Base-by-base conservation (phyloP, 163 green algal genomes). In the Chlamydomonas reinhardtii region DNA sequence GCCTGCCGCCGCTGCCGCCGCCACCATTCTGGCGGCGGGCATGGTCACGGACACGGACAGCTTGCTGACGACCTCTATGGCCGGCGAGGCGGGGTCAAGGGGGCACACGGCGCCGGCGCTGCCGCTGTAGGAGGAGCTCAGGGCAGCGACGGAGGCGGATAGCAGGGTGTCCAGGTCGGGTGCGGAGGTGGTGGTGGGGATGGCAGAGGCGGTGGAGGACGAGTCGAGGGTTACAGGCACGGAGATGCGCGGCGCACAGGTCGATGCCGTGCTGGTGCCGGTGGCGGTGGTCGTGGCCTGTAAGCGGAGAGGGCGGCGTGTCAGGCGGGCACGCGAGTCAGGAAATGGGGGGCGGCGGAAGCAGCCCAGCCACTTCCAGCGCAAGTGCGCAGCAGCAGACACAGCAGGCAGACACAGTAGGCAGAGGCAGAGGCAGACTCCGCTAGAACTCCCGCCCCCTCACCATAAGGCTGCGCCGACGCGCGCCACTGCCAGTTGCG, bases 21-120 rank as follows among this genome's bases (percentile, higher is more conserved):
- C 34, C 27, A 64, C 11, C 35, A 83, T 14, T 29, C 6, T 31
- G 8, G 78, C 25, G 6, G 77, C 77, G 8, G 77, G 77, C 65
- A 69, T 69, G 14, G 43, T 35, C 0, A 84, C 77, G 0, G 77
- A 56, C 20, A 86, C 52, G 14, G 32, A 14, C 54, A 86, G 52
- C 66, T 76, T 85, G 43, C 48, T 62, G 27, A 34, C 69, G 17
- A 85, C 66, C 20, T 76, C 32, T 24, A 85, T 76, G 43, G 70
- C n/a, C 0, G 78, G 22, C 14, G 78, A 77, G 16, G 14, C 32
- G 22, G 69, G 32, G 52, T 86, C 79, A 25, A 86, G 69, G 27
- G 52, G 12, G 54, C 79, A 86, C 66, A 31, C 11, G 29, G 64
- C 64, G 64, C 64, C 64, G 16, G 35, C 39, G 43, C 69, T 37